Evolutionary conservation across 2,329 filamentous ascomycete genomes (phyloP).

Genomic region (Neurospora sp.): DNA sequence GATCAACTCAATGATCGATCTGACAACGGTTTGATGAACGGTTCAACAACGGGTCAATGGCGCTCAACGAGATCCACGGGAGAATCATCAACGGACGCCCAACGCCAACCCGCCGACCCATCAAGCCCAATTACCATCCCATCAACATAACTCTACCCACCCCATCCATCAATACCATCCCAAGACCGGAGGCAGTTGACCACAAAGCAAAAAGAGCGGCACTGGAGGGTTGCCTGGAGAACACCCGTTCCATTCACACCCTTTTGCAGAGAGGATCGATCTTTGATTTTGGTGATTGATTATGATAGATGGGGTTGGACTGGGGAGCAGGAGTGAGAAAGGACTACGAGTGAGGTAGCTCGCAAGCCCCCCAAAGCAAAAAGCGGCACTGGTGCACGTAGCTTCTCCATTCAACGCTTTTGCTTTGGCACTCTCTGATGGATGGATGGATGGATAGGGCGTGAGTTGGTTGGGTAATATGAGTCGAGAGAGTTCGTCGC

Average conservation of each 20-base stretch:
- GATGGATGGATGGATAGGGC: too few species aligned
- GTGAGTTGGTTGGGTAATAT: background rate
- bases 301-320: background rate
- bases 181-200: background rate
- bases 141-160: background rate
- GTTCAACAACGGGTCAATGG: background rate
- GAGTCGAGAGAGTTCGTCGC: background rate
- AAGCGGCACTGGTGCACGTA: background rate
- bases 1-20: background rate
- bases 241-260: background rate
- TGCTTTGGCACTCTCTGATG: background rate
- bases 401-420: background rate
- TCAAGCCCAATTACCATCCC: background rate
- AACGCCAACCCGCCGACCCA: background rate
- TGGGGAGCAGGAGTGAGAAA: background rate
- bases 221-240: background rate
- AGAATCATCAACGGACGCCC: background rate
- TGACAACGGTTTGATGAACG: background rate
- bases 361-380: background rate
- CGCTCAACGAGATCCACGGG: too few species aligned
- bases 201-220: background rate
- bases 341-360: background rate
- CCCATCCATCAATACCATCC: background rate
- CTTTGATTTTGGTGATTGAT: background rate
- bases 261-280: background rate